These are phyloP conservation scores for Chloranthus sessilifolius DNA, from an alignment of 164 flowering plant genomes.

Conservation along the genomic window DNA sequence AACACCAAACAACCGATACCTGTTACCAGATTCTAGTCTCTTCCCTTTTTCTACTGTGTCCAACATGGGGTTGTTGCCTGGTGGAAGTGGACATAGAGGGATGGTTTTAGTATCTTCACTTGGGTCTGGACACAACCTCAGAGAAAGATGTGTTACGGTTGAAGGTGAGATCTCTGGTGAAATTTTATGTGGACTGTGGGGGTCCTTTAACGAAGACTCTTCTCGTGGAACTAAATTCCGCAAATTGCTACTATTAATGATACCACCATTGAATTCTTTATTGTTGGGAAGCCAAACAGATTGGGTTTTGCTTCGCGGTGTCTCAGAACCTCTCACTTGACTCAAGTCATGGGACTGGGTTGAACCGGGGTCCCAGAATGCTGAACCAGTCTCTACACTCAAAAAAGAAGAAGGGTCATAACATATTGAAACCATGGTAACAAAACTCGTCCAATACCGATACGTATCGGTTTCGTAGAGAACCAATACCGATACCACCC, in stretches of 20 bases:
- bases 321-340: constrained; percentile 30
- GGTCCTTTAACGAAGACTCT: constrained; percentile 21
- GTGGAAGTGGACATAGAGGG: constrained; percentile 31
- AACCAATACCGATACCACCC: no score
- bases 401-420: neutral
- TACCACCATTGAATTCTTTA: constrained; percentile 18
- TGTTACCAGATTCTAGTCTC: constrained; percentile 29
- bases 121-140: constrained; percentile 31
- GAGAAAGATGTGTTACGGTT: constrained; percentile 29
- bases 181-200: no score
- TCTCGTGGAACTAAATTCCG: constrained; percentile 16
- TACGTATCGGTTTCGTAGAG: no score
- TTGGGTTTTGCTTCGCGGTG: constrained; percentile 32
- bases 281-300: constrained; percentile 33
- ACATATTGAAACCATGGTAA: neutral
- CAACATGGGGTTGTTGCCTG: no score
- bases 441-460: no score
- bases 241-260: constrained; percentile 18
- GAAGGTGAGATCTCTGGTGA: constrained; percentile 41
- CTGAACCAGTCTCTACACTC: constrained; percentile 33
- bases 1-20: constrained; percentile 75
- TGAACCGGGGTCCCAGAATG: constrained; percentile 44
- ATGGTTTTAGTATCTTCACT: constrained; percentile 44
- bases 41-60: no score
- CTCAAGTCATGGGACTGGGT: constrained; percentile 33